Base-by-base conservation (phyloP, 306 rosid species). In the Rosa multiflora region DNA sequence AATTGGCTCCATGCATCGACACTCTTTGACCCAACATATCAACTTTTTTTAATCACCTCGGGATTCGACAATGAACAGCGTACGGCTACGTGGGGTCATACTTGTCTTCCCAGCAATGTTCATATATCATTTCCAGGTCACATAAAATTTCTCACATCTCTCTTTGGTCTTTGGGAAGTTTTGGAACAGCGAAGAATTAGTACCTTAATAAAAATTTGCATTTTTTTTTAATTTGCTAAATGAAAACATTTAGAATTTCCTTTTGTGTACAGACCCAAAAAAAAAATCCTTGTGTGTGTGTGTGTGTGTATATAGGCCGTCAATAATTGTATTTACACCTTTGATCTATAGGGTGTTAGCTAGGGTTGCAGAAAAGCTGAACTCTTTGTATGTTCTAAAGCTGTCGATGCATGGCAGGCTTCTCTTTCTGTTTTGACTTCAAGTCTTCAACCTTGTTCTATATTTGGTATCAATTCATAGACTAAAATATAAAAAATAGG, bases 11-110 rank as follows among this genome's bases (percentile, higher is more conserved):
- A 17, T 53, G 59, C 59, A 53, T 53, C 10, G 59, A 53, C 59
- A 53, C 23, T 53, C 21, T 18, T 53, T 53, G 18, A 53, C 59
- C 59, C 78, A 56, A 49, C 69, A 74, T n/a, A 74, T 74, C 68
- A 56, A 39, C 18, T 42, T 56, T 58, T 11, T 37, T n/a, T 10
- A 40, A 56, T 74, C 23, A 56, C 68, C n/a, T 74, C n/a, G 78
- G 55, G 68, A 74, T 74, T 43, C 78, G 69, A 74, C 40, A 56
- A 11, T 12, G n/a, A 42, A 74, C 42, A 42, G 21, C 17, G 58
- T 75, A 23, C 69, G 55, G 39, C 78, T 52, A 12, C 11, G 3
- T 12, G 32, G 43, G 43, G 21, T 10, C 55, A 21, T 72, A 20
- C 3, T 75, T 21, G 15, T 23, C 3, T 61, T 58, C 14, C 64